Conservation (phyloP, 2,329 filamentous ascomycete species). For the Aureobasidium musti region DNA sequence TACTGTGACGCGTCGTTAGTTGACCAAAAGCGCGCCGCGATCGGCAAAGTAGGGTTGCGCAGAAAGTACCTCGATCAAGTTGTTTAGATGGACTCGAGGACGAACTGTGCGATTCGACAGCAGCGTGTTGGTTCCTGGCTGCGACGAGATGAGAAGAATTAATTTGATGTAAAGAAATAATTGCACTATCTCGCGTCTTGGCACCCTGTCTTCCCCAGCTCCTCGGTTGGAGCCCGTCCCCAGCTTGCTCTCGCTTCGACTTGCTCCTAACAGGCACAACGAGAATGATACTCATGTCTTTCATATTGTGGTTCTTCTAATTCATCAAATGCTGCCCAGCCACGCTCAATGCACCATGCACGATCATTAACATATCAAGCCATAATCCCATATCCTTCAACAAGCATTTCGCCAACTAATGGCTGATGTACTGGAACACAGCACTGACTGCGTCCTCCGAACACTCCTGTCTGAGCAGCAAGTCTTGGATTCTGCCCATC, state of each 20-base stretch:
- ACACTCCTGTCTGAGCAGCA: slow-evolving; percentile 83
- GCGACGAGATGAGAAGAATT: slow-evolving; percentile 16
- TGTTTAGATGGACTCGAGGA: neutral
- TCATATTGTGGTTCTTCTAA: neutral
- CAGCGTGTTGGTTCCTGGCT: slow-evolving; percentile 7
- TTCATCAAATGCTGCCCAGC: slow-evolving; percentile 14
- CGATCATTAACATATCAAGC: slow-evolving; percentile 10
- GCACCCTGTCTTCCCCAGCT: slow-evolving; percentile 16
- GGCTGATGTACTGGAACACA: slow-evolving; percentile 98
- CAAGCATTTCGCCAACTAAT: slow-evolving; percentile 51
- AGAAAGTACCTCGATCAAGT: slow-evolving; percentile 2
- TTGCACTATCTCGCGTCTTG: slow-evolving; percentile 7
- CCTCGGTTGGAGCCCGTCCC: neutral
- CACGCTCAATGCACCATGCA: slow-evolving; percentile 22
- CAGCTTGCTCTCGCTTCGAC: neutral
- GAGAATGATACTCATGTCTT: neutral
- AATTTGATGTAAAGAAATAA: slow-evolving; percentile 12
- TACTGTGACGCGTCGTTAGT: slow-evolving; percentile 26
- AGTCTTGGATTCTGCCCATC: slow-evolving; percentile 81
- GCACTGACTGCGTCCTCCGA: slow-evolving; percentile 80
- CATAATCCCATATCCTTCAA: neutral
- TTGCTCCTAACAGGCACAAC: neutral
- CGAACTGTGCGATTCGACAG: neutral
- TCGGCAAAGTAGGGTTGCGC: neutral
- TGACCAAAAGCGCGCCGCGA: neutral